Percentiles rank a stretch among this genome's conserved stretches.
These are phyloP conservation scores for Metschnikowia dekortorum DNA, from an alignment of 805 yeast genomes.

Conservation along the genomic window DNA sequence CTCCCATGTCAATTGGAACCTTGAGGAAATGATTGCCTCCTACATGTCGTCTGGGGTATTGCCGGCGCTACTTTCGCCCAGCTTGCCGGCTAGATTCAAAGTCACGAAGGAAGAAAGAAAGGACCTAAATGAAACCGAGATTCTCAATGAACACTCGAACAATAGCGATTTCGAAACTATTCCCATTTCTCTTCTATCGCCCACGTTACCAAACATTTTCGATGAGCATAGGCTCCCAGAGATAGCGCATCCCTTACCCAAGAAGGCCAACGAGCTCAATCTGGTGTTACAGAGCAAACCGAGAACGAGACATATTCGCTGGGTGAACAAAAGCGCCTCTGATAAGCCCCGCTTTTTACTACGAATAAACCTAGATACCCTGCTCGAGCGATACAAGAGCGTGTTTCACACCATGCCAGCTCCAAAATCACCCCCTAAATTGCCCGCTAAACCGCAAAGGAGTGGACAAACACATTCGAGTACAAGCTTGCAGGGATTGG, in stretches of 20 bases:
- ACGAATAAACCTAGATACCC: conserved; percentile 21
- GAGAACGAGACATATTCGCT: conserved; percentile 15
- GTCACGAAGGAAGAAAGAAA: background rate
- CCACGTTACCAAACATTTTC: conserved; percentile 30
- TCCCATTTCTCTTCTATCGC: conserved; percentile 30
- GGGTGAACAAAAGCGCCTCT: conserved; percentile 29
- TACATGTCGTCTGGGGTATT: conserved; percentile 30
- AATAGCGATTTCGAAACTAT: conserved; percentile 23
- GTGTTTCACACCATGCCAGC: conserved; percentile 1
- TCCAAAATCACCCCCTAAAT: background rate
- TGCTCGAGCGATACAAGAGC: conserved; percentile 14
- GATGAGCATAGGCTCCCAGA: conserved; percentile 6
- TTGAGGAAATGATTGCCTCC: conserved; percentile 34
- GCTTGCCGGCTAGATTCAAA: conserved; percentile 27
- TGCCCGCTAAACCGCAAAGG: background rate
- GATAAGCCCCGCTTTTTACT: conserved; percentile 24
- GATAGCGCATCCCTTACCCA: conserved; percentile 16
- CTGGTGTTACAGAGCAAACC: conserved; percentile 5
- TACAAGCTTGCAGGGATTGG: conserved; percentile 13
- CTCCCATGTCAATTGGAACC: conserved; percentile 26
- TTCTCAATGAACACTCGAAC: conserved; percentile 6
- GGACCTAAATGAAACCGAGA: background rate
- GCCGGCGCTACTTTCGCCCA: conserved; percentile 39
- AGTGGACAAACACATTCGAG: conserved; percentile 8
- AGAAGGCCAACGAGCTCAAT: conserved; percentile 12